A percentile compares a stretch with the other conserved stretches of the same genome.
These are phyloP conservation scores for Zymoseptoria ardabiliae DNA, from an alignment of 2,329 filamentous ascomycete species.

Conservation along the genomic window DNA sequence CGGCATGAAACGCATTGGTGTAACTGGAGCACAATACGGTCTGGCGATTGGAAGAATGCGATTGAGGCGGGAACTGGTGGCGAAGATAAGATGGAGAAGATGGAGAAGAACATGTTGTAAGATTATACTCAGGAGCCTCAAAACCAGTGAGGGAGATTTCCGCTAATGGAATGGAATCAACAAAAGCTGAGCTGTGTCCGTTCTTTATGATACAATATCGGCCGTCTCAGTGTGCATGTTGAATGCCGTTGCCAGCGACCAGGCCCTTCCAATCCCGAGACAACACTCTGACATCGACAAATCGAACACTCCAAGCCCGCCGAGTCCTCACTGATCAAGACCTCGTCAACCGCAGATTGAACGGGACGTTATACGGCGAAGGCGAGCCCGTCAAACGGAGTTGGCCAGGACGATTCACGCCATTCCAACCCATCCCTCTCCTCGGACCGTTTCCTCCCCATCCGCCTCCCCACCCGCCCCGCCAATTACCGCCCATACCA, in stretches of 20 bases:
- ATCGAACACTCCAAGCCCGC: no score
- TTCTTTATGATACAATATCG: neutral
- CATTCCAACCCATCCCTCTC: neutral
- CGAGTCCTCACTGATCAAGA: no score
- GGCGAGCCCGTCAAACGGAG: no score
- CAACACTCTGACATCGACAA: neutral
- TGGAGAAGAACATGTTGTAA: neutral
- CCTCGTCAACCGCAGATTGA: neutral
- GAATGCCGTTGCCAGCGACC: neutral
- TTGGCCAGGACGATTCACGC: neutral
- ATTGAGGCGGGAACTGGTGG: neutral
- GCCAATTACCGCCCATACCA: neutral
- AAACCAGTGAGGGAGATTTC: neutral
- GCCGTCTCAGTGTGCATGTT: neutral
- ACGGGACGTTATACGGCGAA: neutral
- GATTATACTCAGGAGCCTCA: neutral
- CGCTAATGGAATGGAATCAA: neutral
- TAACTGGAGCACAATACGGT: neutral
- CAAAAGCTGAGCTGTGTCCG: neutral
- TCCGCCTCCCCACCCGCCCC: neutral
- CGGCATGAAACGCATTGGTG: neutral
- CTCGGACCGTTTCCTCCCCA: neutral
- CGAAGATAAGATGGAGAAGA: neutral
- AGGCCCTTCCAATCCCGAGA: neutral
- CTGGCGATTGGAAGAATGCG: neutral